Percentiles rank a stretch among this genome's conserved stretches.
phyloP scores from a whole-genome alignment of 805 yeast species.

The Metschnikowia amazonensis region DNA sequence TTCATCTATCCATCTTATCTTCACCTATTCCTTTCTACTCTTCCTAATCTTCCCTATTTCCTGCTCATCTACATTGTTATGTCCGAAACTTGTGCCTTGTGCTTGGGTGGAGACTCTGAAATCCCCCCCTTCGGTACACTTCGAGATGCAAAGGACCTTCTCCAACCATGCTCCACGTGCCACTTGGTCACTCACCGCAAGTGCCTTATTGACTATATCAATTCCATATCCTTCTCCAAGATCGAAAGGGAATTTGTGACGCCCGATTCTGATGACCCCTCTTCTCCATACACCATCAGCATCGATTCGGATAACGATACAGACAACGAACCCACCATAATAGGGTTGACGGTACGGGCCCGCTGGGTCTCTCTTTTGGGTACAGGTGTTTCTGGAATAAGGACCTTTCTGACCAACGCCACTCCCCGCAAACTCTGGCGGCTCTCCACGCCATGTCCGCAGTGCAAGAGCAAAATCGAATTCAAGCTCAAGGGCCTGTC shows the following conservation, averaged over 20 bases:
- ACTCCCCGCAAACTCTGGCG: not conserved
- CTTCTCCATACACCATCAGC: not conserved
- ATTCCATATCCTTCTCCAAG: conserved; percentile 27
- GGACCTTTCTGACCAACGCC: not conserved
- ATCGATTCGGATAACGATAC: not conserved
- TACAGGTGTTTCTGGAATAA: not conserved
- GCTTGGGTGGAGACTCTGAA: conserved; percentile 38
- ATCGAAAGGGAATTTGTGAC: not conserved
- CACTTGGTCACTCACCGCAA: conserved; percentile 33
- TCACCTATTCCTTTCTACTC: no score
- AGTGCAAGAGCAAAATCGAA: conserved; percentile 34
- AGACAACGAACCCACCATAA: conserved; percentile 4
- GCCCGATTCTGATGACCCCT: not conserved
- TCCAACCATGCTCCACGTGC: conserved; percentile 39
- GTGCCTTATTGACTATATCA: conserved; percentile 42
- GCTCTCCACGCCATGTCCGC: conserved; percentile 36
- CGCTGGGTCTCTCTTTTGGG: conserved; percentile 7
- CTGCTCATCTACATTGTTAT: no score
- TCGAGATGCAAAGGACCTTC: conserved; percentile 33
- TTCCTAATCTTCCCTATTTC: no score
- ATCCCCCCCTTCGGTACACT: conserved; percentile 37
- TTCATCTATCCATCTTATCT: no score
- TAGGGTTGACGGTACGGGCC: conserved; percentile 1
- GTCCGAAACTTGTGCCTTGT: conserved; percentile 30
- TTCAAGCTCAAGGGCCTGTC: conserved; percentile 31